These are phyloP conservation scores for Aureobasidium sp. DNA, from an alignment of 2,329 filamentous ascomycete genomes.

Conservation along the genomic window DNA sequence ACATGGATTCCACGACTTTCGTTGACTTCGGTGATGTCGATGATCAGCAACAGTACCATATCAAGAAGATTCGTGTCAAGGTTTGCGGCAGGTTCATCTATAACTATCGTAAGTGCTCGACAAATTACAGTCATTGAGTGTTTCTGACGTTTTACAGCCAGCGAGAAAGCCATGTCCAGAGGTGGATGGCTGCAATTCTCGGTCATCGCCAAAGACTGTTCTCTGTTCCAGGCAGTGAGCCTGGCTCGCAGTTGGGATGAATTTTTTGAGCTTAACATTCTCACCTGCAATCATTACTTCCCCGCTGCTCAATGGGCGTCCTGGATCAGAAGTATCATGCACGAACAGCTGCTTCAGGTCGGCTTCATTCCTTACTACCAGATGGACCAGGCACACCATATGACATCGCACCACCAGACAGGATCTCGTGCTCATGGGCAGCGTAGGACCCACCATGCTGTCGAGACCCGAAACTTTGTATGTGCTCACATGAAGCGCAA, in stretches of 20 bases:
- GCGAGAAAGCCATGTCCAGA: conserved; percentile 38
- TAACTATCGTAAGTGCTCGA: conserved; percentile 37
- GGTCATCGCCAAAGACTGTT: conserved; percentile 44
- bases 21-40: conserved; percentile 34
- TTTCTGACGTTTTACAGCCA: conserved; percentile 19
- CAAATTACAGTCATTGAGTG: not conserved
- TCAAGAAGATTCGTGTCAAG: conserved; percentile 38
- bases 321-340: conserved; percentile 35
- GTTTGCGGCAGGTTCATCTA: conserved; percentile 45
- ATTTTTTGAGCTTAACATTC: conserved; percentile 43
- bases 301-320: conserved; percentile 40
- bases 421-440: conserved; percentile 30
- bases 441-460: conserved; percentile 28
- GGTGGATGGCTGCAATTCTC: conserved; percentile 47
- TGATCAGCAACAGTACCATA: conserved; percentile 27
- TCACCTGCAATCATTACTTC: conserved; percentile 42
- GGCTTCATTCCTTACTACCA: conserved; percentile 34
- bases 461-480: conserved; percentile 36
- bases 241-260: conserved; percentile 47
- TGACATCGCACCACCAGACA: conserved; percentile 21
- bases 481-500: conserved; percentile 39
- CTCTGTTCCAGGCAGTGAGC: conserved; percentile 38
- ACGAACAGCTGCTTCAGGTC: conserved; percentile 37
- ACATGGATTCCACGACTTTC: conserved; percentile 20
- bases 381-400: conserved; percentile 28